Conservation (phyloP, 106 monocot species). For the Phalaenopsis equestris region DNA sequence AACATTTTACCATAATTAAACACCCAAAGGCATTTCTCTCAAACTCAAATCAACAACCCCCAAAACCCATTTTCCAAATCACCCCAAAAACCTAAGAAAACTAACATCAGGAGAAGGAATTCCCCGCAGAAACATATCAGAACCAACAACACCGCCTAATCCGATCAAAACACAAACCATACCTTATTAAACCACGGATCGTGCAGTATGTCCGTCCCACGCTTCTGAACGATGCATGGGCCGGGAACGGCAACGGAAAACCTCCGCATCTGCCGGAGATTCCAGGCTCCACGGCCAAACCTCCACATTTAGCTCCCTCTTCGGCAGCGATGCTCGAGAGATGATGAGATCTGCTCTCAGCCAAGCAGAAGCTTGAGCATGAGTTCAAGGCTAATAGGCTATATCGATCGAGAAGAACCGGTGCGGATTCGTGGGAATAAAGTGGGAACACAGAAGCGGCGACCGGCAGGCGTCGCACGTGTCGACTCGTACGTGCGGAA, state of each 20-base stretch:
- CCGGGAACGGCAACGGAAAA: slow-evolving; percentile 57
- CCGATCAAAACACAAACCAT: not conserved
- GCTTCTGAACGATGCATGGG: slow-evolving; percentile 95
- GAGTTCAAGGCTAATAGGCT: not conserved
- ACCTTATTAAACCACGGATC: slow-evolving; percentile 99
- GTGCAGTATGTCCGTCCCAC: slow-evolving; percentile 93
- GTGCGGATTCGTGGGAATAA: slow-evolving; percentile 4
- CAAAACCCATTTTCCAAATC: too few relatives aligned
- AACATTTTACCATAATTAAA: not conserved
- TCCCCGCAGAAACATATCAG: not conserved
- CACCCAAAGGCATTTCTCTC: not conserved
- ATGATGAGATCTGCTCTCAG: not conserved
- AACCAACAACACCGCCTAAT: not conserved
- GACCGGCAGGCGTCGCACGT: not conserved
- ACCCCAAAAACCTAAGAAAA: not conserved
- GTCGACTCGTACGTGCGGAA: not conserved
- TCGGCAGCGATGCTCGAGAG: not conserved
- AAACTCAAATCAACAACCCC: not conserved
- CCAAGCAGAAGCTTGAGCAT: not conserved
- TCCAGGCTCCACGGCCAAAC: slow-evolving; percentile 35
- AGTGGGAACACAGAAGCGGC: not conserved
- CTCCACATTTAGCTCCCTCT: slow-evolving; percentile 42
- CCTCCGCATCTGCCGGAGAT: slow-evolving; percentile 40
- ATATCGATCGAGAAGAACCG: not conserved
- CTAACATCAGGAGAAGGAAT: not conserved